phyloP scores from a whole-genome alignment of 163 green algal genomes.

The Chlorella variabilis region DNA sequence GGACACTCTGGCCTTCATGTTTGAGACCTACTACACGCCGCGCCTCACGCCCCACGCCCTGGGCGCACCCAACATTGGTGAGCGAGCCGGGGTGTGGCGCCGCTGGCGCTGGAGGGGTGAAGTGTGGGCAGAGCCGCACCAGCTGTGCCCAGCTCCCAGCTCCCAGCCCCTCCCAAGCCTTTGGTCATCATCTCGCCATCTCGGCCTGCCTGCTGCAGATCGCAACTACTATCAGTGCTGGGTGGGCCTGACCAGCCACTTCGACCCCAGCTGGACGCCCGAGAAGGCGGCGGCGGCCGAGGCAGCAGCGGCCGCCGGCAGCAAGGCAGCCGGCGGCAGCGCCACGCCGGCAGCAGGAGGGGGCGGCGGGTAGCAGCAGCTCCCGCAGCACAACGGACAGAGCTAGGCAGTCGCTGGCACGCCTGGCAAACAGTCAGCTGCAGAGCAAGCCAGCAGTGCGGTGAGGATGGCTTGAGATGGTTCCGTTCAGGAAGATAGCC shows the following conservation, averaged over 20 bases:
- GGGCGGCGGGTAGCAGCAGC: not conserved
- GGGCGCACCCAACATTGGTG: slow-evolving; percentile 61
- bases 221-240: slow-evolving; percentile 83
- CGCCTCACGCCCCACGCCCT: slow-evolving; percentile 77
- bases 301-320: not conserved
- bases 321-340: too few relatives aligned
- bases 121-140: too few relatives aligned
- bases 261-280: slow-evolving; percentile 25
- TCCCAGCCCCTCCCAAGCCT: too few relatives aligned
- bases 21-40: slow-evolving; percentile 63
- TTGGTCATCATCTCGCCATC: too few relatives aligned
- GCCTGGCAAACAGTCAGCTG: too few relatives aligned
- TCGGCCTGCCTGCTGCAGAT: too few relatives aligned
- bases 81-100: not conserved
- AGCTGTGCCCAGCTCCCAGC: too few relatives aligned
- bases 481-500: too few relatives aligned
- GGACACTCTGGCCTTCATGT: slow-evolving; percentile 91
- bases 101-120: too few relatives aligned
- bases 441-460: too few relatives aligned
- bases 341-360: not conserved
- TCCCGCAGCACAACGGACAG: not conserved
- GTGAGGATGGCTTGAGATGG: too few relatives aligned
- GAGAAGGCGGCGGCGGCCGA: not conserved
- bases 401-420: too few relatives aligned
- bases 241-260: slow-evolving; percentile 45